Conservation (phyloP, 2,329 filamentous ascomycete species). For the Phoma sp. region DNA sequence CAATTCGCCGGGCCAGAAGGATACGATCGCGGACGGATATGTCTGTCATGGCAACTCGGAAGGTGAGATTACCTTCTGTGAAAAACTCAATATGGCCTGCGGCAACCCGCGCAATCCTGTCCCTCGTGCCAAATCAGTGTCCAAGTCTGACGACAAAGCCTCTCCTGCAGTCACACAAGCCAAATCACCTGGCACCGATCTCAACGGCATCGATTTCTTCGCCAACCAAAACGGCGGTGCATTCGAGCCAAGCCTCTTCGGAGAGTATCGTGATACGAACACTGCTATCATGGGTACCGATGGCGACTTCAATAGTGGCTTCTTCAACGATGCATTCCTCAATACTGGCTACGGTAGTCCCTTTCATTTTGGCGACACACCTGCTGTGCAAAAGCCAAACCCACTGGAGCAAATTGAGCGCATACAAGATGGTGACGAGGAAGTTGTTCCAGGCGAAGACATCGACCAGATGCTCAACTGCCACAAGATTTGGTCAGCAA, state of each 20-base stretch:
- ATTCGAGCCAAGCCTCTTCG: constrained; percentile 91
- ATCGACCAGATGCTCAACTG: constrained; percentile 75
- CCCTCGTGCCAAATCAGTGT: constrained; percentile 53
- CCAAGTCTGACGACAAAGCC: constrained; percentile 50
- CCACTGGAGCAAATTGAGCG: constrained; percentile 80
- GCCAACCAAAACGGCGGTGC: constrained; percentile 80
- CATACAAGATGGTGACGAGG: constrained; percentile 72
- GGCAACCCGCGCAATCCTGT: constrained; percentile 60
- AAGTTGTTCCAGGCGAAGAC: constrained; percentile 65
- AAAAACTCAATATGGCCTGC: constrained; percentile 63
- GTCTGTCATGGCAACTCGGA: constrained; percentile 57
- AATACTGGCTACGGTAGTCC: constrained; percentile 78
- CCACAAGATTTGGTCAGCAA: constrained; percentile 87
- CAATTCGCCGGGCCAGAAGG: constrained; percentile 75
- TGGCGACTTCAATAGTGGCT: constrained; percentile 71
- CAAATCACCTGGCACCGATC: constrained; percentile 38
- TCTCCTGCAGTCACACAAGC: constrained; percentile 45
- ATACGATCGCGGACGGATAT: constrained; percentile 52
- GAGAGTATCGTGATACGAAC: constrained; percentile 89
- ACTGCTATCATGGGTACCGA: constrained; percentile 72
- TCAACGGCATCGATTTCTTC: constrained; percentile 72
- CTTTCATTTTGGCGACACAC: constrained; percentile 69
- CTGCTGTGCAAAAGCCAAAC: constrained; percentile 59
- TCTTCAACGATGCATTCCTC: constrained; percentile 79
- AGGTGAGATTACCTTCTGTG: constrained; percentile 61